Percentiles rank a stretch among this genome's conserved stretches.
Evolutionary conservation across 1,284 basidiomycete species (phyloP).

Genomic region (Marasmius sp.): DNA sequence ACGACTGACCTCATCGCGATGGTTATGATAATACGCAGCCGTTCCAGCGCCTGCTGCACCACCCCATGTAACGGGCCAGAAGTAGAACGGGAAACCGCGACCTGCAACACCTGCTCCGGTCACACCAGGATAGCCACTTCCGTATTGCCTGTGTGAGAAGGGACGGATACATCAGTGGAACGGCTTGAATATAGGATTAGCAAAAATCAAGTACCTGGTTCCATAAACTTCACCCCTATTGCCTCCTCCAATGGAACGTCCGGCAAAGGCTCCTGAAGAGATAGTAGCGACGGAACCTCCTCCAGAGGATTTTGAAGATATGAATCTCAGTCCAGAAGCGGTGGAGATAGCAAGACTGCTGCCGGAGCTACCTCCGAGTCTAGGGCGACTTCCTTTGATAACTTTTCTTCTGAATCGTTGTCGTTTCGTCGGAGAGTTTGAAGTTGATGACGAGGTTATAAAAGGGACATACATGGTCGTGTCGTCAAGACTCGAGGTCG

Average conservation of each 20-base stretch:
- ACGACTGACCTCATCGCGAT: constrained; percentile 29
- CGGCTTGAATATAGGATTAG: not conserved
- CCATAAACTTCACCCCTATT: not conserved
- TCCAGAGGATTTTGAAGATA: not conserved
- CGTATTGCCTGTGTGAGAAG: constrained; percentile 31
- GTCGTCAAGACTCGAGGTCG: too few relatives aligned
- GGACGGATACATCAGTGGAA: not conserved
- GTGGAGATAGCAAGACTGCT: too few relatives aligned
- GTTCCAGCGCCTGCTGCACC: constrained; percentile 32
- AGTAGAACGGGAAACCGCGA: constrained; percentile 54
- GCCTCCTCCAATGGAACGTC: not conserved
- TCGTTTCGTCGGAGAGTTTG: too few relatives aligned
- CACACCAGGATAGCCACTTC: constrained; percentile 57
- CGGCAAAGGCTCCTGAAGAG: not conserved
- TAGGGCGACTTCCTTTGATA: too few relatives aligned
- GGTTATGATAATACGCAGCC: constrained; percentile 40
- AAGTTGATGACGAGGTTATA: too few relatives aligned
- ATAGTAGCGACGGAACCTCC: not conserved
- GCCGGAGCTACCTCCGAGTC: too few relatives aligned
- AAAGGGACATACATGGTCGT: too few relatives aligned
- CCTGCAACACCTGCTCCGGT: constrained; percentile 42
- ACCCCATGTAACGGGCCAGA: constrained; percentile 61
- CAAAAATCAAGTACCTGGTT: not conserved
- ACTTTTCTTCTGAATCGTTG: too few relatives aligned
- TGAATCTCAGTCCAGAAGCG: too few relatives aligned